Conservation (phyloP, 352 stramenopile species). For the Globisporangium orthogonon region DNA sequence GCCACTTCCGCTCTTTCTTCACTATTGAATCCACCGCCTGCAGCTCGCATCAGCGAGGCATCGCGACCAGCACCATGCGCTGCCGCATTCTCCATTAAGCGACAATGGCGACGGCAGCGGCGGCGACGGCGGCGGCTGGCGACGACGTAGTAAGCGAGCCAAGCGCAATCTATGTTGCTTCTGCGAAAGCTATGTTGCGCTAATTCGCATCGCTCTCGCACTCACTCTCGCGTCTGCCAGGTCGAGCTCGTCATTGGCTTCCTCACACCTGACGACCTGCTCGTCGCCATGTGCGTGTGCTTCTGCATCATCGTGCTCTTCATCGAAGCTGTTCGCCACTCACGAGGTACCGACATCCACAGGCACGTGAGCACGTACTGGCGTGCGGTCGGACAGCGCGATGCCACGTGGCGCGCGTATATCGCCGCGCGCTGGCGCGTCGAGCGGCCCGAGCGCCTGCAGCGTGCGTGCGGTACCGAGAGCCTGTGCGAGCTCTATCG, state of each 20-base stretch:
- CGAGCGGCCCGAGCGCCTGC: constrained; percentile 32
- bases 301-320: not conserved
- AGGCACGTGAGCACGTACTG: constrained; percentile 59
- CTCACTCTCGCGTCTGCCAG: constrained; percentile 8
- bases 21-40: too few relatives aligned
- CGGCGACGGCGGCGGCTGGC: too few relatives aligned
- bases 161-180: too few relatives aligned
- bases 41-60: too few relatives aligned
- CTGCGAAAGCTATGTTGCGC: too few relatives aligned
- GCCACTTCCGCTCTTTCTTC: too few relatives aligned
- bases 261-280: constrained; percentile 41
- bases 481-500: constrained; percentile 55
- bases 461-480: constrained; percentile 34
- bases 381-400: constrained; percentile 32
- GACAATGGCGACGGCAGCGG: too few relatives aligned
- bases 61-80: too few relatives aligned
- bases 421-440: constrained; percentile 47
- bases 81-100: too few relatives aligned
- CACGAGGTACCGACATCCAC: not conserved
- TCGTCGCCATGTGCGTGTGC: constrained; percentile 36
- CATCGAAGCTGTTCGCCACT: too few relatives aligned
- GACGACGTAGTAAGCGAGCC: too few relatives aligned
- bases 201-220: too few relatives aligned
- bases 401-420: constrained; percentile 44
- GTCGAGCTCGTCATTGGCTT: constrained; percentile 48